These are phyloP conservation scores for Lepiota venenata DNA, from an alignment of 768 basidiomycete species.

Conservation along the genomic window DNA sequence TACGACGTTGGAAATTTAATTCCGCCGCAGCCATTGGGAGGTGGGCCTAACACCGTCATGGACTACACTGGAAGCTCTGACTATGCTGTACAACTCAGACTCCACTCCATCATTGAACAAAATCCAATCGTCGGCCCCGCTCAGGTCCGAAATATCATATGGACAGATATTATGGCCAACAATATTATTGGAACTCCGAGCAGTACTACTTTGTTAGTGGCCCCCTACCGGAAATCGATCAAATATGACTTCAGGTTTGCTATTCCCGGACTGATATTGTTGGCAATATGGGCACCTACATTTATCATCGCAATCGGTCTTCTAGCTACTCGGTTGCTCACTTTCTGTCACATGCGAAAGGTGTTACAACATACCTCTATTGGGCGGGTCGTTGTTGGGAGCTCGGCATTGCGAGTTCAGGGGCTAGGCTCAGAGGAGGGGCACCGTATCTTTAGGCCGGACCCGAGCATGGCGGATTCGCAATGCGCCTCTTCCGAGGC, in stretches of 20 bases:
- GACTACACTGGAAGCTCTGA: constrained; percentile 1
- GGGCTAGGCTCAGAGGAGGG: neutral
- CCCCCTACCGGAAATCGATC: neutral
- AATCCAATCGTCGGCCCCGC: neutral
- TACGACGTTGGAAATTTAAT: neutral
- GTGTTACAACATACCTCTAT: constrained; percentile 2
- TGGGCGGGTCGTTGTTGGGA: neutral
- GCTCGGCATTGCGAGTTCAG: neutral
- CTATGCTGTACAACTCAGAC: neutral
- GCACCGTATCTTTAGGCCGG: neutral
- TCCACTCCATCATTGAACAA: neutral
- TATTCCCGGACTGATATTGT: constrained; percentile 1
- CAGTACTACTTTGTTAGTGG: neutral
- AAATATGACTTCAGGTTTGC: constrained; percentile 4
- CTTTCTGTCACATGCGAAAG: neutral
- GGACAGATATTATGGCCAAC: constrained; percentile 5
- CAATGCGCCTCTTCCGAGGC: too few relatives aligned
- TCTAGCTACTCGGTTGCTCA: neutral
- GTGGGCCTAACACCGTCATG: neutral
- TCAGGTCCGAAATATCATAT: neutral
- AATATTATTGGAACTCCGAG: neutral
- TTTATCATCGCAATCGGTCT: neutral
- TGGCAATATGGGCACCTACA: neutral
- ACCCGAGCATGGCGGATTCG: too few relatives aligned
- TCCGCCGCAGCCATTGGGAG: too few relatives aligned